Conservation (phyloP, 2,329 filamentous ascomycete species). For the Colletotrichum sp. region DNA sequence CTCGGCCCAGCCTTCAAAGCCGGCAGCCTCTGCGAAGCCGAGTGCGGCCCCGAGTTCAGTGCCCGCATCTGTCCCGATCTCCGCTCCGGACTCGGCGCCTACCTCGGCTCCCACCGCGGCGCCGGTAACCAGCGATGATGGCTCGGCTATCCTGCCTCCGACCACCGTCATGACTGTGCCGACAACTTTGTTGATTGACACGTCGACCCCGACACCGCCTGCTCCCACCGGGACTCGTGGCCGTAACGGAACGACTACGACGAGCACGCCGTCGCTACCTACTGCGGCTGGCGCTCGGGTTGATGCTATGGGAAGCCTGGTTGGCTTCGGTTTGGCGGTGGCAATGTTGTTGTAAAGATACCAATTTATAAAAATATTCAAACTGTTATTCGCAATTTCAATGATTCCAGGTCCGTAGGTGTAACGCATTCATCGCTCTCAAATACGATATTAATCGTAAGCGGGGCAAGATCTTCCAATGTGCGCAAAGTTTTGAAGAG, state of each 20-base stretch:
- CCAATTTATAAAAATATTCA: neutral
- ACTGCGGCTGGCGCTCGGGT: conserved; percentile 4
- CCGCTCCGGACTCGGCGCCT: neutral
- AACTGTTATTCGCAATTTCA: neutral
- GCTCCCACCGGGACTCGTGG: neutral
- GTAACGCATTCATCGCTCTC: neutral
- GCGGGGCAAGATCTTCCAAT: neutral
- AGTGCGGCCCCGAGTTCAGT: neutral
- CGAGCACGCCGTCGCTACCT: neutral
- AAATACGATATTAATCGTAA: accelerated
- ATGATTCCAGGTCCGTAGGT: no score
- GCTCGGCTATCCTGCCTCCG: conserved; percentile 1
- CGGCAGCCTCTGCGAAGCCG: neutral
- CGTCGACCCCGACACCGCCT: conserved; percentile 5
- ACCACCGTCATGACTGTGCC: conserved; percentile 1
- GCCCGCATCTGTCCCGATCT: neutral
- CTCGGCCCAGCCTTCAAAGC: neutral
- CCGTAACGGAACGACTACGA: neutral
- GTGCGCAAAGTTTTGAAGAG: accelerated
- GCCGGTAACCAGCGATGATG: neutral
- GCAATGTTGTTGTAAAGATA: neutral
- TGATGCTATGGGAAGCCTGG: neutral
- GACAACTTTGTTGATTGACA: neutral
- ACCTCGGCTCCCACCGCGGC: neutral
- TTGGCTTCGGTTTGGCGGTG: neutral